Conservation (phyloP, 2,329 filamentous ascomycete genomes). For the Simplicillium sp. region DNA sequence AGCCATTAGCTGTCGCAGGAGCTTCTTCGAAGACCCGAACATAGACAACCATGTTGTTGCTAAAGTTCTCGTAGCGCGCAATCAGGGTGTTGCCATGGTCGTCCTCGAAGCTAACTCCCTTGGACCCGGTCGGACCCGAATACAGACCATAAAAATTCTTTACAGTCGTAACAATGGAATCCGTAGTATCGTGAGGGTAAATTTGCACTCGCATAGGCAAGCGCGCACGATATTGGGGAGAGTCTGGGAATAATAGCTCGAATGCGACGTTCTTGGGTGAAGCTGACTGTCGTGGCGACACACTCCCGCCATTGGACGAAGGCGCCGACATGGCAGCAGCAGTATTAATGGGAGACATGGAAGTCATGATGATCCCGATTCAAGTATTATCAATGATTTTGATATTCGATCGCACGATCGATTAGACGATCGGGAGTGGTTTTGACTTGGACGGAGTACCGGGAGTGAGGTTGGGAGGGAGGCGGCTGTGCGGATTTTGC, state of each 20-base stretch:
- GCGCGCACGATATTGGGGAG: constrained; percentile 60
- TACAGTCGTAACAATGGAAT: constrained; percentile 95
- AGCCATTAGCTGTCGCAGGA: constrained; percentile 31
- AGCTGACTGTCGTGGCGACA: constrained; percentile 36
- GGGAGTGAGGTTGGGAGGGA: constrained; percentile 9
- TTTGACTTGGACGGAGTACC: constrained; percentile 3
- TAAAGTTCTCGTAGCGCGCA: constrained; percentile 91
- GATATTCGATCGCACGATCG: no score
- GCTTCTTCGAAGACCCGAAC: constrained; percentile 70
- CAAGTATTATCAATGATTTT: constrained; percentile 9
- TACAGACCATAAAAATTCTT: constrained; percentile 99
- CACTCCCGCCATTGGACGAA: constrained; percentile 31
- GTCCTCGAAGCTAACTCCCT: constrained; percentile 93
- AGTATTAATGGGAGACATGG: constrained; percentile 33
- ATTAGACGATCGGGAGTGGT: constrained; percentile 9
- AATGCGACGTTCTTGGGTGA: constrained; percentile 70
- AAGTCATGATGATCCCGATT: constrained; percentile 29
- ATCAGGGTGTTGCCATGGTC: constrained; percentile 83
- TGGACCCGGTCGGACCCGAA: constrained; percentile 57
- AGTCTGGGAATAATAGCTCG: constrained; percentile 61
- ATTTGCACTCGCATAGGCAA: constrained; percentile 85
- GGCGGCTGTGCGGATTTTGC: constrained; percentile 2
- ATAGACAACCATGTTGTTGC: constrained; percentile 85
- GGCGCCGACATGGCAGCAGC: constrained; percentile 20
- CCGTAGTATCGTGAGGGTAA: constrained; percentile 89